Evolutionary conservation across 108 stramenopile species (phyloP), one percentile per base, ranked within the genome.

Genomic region (Skeletonema marinoi): DNA sequence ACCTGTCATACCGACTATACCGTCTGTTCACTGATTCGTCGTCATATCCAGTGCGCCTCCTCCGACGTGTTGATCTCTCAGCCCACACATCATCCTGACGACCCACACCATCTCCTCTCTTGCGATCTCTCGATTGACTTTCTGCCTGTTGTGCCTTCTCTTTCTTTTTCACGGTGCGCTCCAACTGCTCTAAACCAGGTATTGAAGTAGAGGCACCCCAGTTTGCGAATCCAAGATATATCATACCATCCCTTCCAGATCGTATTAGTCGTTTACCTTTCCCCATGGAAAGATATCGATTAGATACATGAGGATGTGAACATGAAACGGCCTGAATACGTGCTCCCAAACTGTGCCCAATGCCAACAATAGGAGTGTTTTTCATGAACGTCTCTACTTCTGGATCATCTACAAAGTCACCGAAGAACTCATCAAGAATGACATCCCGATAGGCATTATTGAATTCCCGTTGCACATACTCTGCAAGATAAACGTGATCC

Each of bases 341-440:
- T 25, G 89, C 81, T 48, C 94, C 94, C 11, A 95, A 70, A 32
- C 89, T 90, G 67, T 95, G 94, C 9, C 94, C 94, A 3, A 93
- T 42, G 16, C 90, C 94, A 60, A 91, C 86, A 1, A 93, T 65
- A 13, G 90, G 88, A 41, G 92, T 69, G 38, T 74, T 56, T 25
- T 31, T 72, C 69, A 82, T 76, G 56, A 82, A 82, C 3, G 72
- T 71, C 41, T 82, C 81, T 6, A 87, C 50, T 48, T 72, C 78
- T 14, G 81, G 73, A 54, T 80, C 78, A 51, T 63, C 60, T n/a
- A 19, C 51, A 44, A 46, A 58, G 56, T 80, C 75, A 36, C 21
- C 33, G 36, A 85, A 88, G 77, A 90, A 95, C 74, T 95, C 94
- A 81, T 95, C 94, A 38, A 87, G 64, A 58, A 95, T 46, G 1